Percentiles rank a stretch among this genome's conserved stretches.
Conservation (phyloP, 1,139 yeast species). For the Lizanozyma gosingica region DNA sequence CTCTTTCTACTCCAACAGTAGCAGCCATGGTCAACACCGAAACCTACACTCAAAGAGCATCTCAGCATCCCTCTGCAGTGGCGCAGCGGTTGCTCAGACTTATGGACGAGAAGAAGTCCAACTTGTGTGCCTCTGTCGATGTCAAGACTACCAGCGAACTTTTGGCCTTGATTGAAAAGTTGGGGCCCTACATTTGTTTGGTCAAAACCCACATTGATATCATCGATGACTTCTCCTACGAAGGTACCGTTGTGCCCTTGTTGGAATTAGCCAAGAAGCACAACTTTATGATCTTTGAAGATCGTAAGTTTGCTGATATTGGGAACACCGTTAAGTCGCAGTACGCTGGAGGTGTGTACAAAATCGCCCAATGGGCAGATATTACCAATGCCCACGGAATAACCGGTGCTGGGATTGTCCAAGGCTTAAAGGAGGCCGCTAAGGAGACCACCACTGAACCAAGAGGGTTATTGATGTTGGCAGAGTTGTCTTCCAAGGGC, state of each 20-base stretch:
- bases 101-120: constrained; percentile 76
- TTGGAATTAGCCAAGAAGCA: constrained; percentile 64
- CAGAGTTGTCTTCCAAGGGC: constrained; percentile 91
- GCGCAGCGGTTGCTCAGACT: constrained; percentile 66
- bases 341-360: constrained; percentile 82
- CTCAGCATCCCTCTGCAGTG: constrained; percentile 62
- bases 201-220: constrained; percentile 95
- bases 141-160: constrained; percentile 73
- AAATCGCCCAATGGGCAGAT: constrained; percentile 91
- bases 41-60: constrained; percentile 64
- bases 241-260: constrained; percentile 68
- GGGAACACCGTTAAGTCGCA: constrained; percentile 97
- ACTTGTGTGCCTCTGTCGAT: constrained; percentile 94
- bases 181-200: constrained; percentile 88
- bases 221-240: constrained; percentile 78
- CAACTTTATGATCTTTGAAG: constrained; percentile 85
- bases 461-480: constrained; percentile 89
- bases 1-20: too few species aligned
- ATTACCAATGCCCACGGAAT: constrained; percentile 97
- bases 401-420: constrained; percentile 89
- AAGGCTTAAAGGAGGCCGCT: constrained; percentile 82
- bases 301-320: constrained; percentile 96
- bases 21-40: constrained; percentile 8
- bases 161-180: constrained; percentile 56
- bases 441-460: constrained; percentile 60